Percentiles rank a stretch among this genome's conserved stretches.
These are phyloP conservation scores for Stagonosporopsis vannaccii DNA, from an alignment of 2,329 filamentous ascomycete species.

Conservation along the genomic window DNA sequence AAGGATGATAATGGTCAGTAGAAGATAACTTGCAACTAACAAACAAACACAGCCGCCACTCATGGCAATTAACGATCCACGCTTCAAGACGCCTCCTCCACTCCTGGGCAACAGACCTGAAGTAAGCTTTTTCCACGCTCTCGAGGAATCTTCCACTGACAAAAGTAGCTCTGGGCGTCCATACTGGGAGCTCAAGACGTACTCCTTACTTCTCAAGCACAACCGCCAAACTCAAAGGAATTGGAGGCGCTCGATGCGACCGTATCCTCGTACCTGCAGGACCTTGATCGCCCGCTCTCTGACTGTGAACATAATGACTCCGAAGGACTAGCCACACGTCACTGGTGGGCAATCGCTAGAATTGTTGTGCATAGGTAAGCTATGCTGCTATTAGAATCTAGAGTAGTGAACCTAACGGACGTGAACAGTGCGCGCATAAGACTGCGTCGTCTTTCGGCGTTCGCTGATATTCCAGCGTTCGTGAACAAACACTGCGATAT, in stretches of 20 bases:
- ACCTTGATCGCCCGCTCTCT: conserved; percentile 4
- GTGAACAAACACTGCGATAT: conserved; percentile 17
- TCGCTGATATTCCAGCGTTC: conserved; percentile 15
- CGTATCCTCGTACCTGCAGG: background rate
- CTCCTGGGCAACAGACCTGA: background rate
- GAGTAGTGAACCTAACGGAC: background rate
- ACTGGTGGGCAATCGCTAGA: conserved; percentile 13
- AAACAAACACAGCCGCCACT: background rate
- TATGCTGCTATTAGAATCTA: background rate
- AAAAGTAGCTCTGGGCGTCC: background rate
- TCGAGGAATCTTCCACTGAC: background rate
- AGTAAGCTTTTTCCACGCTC: background rate
- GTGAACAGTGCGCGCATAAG: conserved; percentile 10
- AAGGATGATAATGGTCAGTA: background rate
- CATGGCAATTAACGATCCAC: background rate
- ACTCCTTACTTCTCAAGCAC: conserved; percentile 1
- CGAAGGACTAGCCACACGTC: conserved; percentile 6
- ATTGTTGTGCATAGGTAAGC: conserved; percentile 15
- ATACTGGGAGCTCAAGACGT: conserved; percentile 8
- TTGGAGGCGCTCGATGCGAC: conserved; percentile 1
- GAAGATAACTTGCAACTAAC: background rate
- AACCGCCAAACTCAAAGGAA: background rate
- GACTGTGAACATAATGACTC: background rate
- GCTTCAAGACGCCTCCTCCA: conserved; percentile 1
- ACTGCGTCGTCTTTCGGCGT: conserved; percentile 9